phyloP scores from a whole-genome alignment of 257 asterid species.

The Solanum etuberosum region DNA sequence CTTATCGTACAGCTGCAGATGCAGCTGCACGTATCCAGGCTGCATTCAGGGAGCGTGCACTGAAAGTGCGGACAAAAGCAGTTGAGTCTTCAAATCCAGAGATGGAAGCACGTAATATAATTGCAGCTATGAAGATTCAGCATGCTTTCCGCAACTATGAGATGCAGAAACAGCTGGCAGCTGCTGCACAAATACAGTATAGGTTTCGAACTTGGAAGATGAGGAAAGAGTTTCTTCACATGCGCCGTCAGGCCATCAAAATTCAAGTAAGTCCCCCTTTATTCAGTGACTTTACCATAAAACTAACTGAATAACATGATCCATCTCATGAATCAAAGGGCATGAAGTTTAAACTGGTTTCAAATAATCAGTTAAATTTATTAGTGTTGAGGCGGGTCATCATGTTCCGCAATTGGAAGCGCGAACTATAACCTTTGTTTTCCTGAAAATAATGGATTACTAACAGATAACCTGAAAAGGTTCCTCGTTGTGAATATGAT shows the following conservation, averaged over 20 bases:
- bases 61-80: conserved; percentile 19
- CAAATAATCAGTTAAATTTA: background rate
- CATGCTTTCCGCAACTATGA: conserved; percentile 85
- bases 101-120: conserved; percentile 65
- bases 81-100: conserved; percentile 63
- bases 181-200: conserved; percentile 87
- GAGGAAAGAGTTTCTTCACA: conserved; percentile 66
- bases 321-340: background rate
- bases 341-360: background rate
- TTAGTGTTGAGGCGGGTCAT: background rate
- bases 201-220: conserved; percentile 88
- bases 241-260: conserved; percentile 73
- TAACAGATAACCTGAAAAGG: background rate
- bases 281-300: background rate
- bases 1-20: conserved; percentile 84
- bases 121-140: conserved; percentile 97
- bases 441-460: background rate
- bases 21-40: conserved; percentile 65
- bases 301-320: background rate
- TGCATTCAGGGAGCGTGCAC: conserved; percentile 54
- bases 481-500: background rate
- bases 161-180: conserved; percentile 53
- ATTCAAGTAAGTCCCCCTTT: conserved; percentile 51
- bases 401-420: background rate
- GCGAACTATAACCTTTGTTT: background rate